phyloP scores from a whole-genome alignment of 257 asterid species.

The Verbascum thapsus region DNA sequence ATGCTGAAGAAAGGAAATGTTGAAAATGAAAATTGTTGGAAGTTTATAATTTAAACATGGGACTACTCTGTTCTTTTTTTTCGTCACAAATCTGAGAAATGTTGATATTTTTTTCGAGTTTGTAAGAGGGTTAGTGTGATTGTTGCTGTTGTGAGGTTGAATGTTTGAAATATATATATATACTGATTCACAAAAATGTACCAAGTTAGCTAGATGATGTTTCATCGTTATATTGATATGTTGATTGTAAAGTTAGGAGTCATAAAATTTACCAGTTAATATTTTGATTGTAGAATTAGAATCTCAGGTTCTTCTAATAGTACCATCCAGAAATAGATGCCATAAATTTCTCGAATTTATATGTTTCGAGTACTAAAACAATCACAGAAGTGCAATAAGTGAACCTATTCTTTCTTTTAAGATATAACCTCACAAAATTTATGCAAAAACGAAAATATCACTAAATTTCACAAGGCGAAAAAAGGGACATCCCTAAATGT shows the following conservation, averaged over 20 bases:
- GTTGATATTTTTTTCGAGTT: not conserved
- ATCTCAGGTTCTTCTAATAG: too few relatives aligned
- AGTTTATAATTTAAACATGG: slow-evolving; percentile 29
- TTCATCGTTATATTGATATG: too few relatives aligned
- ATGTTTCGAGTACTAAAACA: not conserved
- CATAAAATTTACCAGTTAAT: too few relatives aligned
- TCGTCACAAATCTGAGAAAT: slow-evolving; percentile 9
- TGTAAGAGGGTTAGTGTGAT: not conserved
- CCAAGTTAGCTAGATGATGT: too few relatives aligned
- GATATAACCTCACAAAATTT: slow-evolving; percentile 17
- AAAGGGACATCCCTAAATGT: too few relatives aligned
- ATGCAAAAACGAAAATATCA: not conserved
- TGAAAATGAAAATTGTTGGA: slow-evolving; percentile 20
- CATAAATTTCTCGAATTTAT: not conserved
- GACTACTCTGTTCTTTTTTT: slow-evolving; percentile 22
- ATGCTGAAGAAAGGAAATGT: slow-evolving; percentile 28
- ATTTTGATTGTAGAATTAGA: too few relatives aligned
- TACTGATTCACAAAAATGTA: too few relatives aligned
- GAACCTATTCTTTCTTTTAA: slow-evolving; percentile 2
- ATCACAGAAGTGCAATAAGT: not conserved
- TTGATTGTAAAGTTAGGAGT: too few relatives aligned
- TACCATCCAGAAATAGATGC: too few relatives aligned
- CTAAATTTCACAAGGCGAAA: not conserved
- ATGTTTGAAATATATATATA: too few relatives aligned
- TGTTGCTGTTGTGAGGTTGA: not conserved